Evolutionary conservation across 2,329 filamentous ascomycete species (phyloP), one percentile per base, ranked within the genome.

Genomic region (Clarireedia hainanense): DNA sequence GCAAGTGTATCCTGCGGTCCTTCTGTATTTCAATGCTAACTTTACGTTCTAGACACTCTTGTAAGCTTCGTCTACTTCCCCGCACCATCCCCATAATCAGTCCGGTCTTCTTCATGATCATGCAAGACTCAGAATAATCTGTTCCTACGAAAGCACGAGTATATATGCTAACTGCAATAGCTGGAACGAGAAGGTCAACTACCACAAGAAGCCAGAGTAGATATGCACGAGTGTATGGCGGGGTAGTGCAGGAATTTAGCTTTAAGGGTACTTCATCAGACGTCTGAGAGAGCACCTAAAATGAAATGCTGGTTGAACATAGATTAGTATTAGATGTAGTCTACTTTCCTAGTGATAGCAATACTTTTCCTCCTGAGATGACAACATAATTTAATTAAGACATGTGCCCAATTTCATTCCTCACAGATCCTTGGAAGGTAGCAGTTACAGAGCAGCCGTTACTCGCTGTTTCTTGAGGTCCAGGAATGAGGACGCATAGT

Each of bases 151-250:
- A 34, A 9, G 30, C 30, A 4, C 9, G 30, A 50, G 15, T 49
- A 49, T n/a, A 17, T 34, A 37, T 61, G 52, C 61, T 64, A 53
- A 65, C 57, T 47, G 17, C 30, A 10, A 45, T 67, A 90, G 88
- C 87, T 99, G 94, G 94, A 97, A 97, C 76, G 79, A 85, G 64
- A 81, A 79, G 58, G 91, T 96, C 79, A 97, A 97, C 85, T 92
- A 95, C 80, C 91, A 97, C 85, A 91, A 95, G 63, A 68, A 68
- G 59, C 39, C 39, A 6, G 63, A 65, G 26, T 48, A 61, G 65
- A 51, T 60, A 52, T 30, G 46, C 36, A 34, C 24, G 12, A 42
- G 20, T 47, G 15, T 10, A 50, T 12, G 17, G 12, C 23, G 24
- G 26, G 34, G 26, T 34, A 27, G 39, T 46, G 47, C 39, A 24